Base-by-base conservation (phyloP, 305 asterid species). In the Rubia peregrina region DNA sequence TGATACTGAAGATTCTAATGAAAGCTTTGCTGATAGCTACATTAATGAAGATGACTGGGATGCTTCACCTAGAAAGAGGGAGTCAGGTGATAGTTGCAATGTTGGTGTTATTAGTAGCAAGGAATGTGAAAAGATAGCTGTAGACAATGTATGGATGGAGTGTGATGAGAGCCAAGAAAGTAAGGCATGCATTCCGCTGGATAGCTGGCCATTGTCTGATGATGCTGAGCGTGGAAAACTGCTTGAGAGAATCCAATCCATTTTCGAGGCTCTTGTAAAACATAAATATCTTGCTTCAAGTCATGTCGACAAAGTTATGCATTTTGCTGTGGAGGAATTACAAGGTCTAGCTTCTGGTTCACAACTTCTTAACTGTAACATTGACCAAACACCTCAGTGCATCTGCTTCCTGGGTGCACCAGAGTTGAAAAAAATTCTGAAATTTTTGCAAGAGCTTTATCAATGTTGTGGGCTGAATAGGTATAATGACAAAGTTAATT, bases 251-350 rank as follows among this genome's bases (percentile, higher is more conserved):
- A 94, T 94, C 78, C 85, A 78, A 74, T 71, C 75, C 69, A 67
- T 79, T 79, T 89, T 93, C 65, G 83, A 83, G 86, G 73, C 82
- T n/a, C 96, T 93, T 72, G 80, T 88, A 71, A 83, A 74, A 77
- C 77, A 85, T 81, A 94, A 88, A 70, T 94, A 71, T 75, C 88
- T 94, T 16, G 89, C 96, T 17, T 74, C 97, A 36, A 86, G 92
- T 82, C 98, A 91, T 77, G 88, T 94, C 72, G 80, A 86, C 81
- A 91, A 88, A 84, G 91, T 94, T 83, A 85, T 91, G 71, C 90
- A 87, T 73, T 94, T 88, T 83, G 91, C 96, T 5, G 83, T 85
- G 80, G 97, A 93, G 81, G 89, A 89, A 82, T 81, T 94, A 72
- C 98, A 88, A 81, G 76, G 92, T 75, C 82, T 85, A 74, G 85